Percentiles rank a stretch among this genome's conserved stretches.
Evolutionary conservation across 306 rosid species (phyloP).

Genomic region (Medicago ruthenica): DNA sequence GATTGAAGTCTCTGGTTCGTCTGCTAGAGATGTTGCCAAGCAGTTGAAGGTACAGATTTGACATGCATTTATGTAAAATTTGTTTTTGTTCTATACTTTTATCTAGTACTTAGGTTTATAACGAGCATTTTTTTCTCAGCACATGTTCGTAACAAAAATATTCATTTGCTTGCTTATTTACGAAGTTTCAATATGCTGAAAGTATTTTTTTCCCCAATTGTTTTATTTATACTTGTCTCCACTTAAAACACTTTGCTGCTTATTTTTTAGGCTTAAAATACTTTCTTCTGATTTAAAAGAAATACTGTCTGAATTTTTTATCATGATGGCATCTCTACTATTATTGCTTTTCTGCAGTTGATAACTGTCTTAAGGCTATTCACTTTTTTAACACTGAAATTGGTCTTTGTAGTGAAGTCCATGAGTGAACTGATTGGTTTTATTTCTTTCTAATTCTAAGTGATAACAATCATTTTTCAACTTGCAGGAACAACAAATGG

Average conservation of each 20-base stretch:
- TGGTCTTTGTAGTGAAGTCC: constrained; percentile 2
- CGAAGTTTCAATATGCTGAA: neutral
- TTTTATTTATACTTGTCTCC: neutral
- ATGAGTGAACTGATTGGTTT: no score
- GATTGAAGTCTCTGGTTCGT: constrained; percentile 98
- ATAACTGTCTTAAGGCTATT: neutral
- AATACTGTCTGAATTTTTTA: neutral
- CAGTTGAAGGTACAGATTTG: constrained; percentile 69
- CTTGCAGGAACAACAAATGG: constrained; percentile 97
- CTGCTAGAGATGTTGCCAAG: constrained; percentile 95
- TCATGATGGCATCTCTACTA: neutral
- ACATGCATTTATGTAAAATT: constrained; percentile 50
- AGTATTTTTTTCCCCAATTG: constrained; percentile 14
- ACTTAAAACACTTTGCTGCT: neutral
- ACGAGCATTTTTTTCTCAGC: neutral
- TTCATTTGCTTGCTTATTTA: neutral
- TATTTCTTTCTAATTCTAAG: constrained; percentile 47
- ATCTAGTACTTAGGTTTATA: constrained; percentile 8
- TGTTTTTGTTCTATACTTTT: neutral
- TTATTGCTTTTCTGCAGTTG: neutral
- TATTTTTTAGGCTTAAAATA: no score
- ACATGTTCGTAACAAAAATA: neutral
- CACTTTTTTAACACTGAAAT: neutral
- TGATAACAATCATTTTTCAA: constrained; percentile 39
- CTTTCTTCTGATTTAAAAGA: neutral